phyloP scores from a whole-genome alignment of 2,329 filamentous ascomycete genomes.

The Stemphylium vesicarium region DNA sequence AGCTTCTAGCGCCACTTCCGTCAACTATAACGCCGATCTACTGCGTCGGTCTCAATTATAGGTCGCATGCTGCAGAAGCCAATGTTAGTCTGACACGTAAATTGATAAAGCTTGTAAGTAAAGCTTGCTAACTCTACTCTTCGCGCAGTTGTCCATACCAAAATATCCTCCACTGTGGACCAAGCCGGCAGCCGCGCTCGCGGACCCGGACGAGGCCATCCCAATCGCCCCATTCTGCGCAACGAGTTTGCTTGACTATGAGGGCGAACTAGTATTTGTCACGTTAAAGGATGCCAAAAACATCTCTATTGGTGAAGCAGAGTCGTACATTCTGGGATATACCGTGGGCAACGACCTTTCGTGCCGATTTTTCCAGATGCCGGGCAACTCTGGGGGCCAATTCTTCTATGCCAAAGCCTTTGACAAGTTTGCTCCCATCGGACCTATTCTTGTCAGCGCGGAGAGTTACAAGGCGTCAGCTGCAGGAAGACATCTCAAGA shows the following conservation, averaged over 20 bases:
- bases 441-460: conserved; percentile 48
- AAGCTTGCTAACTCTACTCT: no score
- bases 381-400: conserved; percentile 49
- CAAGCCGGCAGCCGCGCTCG: conserved; percentile 15
- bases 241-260: conserved; percentile 5
- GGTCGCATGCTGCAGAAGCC: background rate
- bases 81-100: background rate
- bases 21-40: background rate
- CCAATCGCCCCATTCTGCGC: conserved; percentile 16
- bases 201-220: conserved; percentile 13
- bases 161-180: conserved; percentile 23
- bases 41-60: conserved; percentile 9
- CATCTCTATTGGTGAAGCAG: conserved; percentile 15
- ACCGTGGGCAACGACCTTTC: conserved; percentile 23
- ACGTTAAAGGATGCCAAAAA: conserved; percentile 7
- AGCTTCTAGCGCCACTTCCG: background rate
- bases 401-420: conserved; percentile 61
- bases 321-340: conserved; percentile 58
- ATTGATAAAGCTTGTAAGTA: background rate
- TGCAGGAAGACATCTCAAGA: background rate
- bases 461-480: background rate
- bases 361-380: conserved; percentile 36
- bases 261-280: background rate
- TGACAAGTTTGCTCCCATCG: conserved; percentile 59
- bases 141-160: conserved; percentile 5